Conservation (phyloP, 2,329 filamentous ascomycete genomes). For the Rhexocercosporidium sp. region DNA sequence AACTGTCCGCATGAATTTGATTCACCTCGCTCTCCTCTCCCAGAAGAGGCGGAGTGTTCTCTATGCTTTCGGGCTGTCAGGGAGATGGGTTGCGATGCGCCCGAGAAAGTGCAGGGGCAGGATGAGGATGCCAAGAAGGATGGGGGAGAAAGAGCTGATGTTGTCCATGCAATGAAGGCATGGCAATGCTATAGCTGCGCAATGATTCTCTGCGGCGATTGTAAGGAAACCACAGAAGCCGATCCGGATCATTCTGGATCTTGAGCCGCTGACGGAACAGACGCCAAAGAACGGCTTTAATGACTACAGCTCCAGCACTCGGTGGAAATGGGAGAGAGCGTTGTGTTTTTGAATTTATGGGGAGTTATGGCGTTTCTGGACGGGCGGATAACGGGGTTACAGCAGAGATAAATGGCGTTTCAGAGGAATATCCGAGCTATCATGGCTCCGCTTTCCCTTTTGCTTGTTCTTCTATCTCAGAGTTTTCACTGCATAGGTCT, state of each 20-base stretch:
- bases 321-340: too few species aligned
- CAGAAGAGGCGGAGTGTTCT: slow-evolving; percentile 23
- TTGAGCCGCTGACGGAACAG: neutral
- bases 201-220: slow-evolving; percentile 19
- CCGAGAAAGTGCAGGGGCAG: neutral
- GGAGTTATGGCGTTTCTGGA: too few species aligned
- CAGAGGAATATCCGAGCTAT: neutral
- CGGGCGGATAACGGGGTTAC: too few species aligned
- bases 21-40: neutral
- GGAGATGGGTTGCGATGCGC: neutral
- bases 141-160: neutral
- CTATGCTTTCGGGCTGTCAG: slow-evolving; percentile 18
- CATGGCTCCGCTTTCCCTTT: neutral
- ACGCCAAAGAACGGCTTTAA: neutral
- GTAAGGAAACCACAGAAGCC: slow-evolving; percentile 2
- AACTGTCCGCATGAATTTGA: slow-evolving; percentile 24
- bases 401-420: neutral
- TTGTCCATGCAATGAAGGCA: neutral
- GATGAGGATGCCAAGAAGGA: neutral
- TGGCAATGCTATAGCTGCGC: slow-evolving; percentile 23
- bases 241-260: neutral
- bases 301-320: neutral
- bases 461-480: neutral
- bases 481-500: neutral
- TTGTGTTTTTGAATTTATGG: too few species aligned